Conservation (phyloP, 441 rosid genomes). For the Erodium texanum region DNA sequence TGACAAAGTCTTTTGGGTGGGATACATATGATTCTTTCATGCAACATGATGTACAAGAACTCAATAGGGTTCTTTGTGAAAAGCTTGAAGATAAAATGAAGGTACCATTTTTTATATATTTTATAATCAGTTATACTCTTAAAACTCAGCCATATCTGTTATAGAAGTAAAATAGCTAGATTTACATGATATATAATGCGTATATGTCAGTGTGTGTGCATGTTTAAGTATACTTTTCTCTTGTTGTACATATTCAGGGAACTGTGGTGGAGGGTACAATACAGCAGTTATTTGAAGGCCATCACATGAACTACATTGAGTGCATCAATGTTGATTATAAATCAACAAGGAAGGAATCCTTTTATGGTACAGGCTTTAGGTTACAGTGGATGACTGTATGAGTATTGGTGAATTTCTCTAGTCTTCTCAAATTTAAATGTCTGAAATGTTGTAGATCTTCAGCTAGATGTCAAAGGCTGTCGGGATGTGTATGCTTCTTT, state of each 20-base stretch:
- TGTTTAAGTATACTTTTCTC: neutral
- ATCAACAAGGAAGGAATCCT: slow-evolving; percentile 68
- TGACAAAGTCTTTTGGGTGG: slow-evolving; percentile 80
- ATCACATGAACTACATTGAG: slow-evolving; percentile 70
- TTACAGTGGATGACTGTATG: slow-evolving; percentile 15
- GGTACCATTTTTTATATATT: slow-evolving; percentile 23
- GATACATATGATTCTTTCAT: slow-evolving; percentile 67
- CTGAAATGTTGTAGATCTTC: slow-evolving; percentile 31
- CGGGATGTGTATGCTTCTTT: slow-evolving; percentile 92
- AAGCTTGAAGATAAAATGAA: slow-evolving; percentile 77
- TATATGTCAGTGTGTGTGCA: neutral
- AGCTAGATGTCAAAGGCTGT: slow-evolving; percentile 56
- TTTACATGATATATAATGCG: neutral
- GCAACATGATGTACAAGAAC: slow-evolving; percentile 86
- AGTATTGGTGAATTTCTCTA: slow-evolving; percentile 8
- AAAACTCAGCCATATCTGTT: neutral
- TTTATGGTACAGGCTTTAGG: slow-evolving; percentile 40
- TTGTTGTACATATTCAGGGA: slow-evolving; percentile 31
- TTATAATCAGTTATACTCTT: neutral
- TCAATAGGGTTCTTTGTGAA: slow-evolving; percentile 65
- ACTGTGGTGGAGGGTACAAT: slow-evolving; percentile 78
- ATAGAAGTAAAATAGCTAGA: neutral
- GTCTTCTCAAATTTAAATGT: slow-evolving; percentile 7
- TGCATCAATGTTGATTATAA: slow-evolving; percentile 69
- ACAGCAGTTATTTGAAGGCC: slow-evolving; percentile 67